Evolutionary conservation across 345 rosid species (phyloP), one percentile per base, ranked within the genome.

Genomic region (Citrus hindsii): DNA sequence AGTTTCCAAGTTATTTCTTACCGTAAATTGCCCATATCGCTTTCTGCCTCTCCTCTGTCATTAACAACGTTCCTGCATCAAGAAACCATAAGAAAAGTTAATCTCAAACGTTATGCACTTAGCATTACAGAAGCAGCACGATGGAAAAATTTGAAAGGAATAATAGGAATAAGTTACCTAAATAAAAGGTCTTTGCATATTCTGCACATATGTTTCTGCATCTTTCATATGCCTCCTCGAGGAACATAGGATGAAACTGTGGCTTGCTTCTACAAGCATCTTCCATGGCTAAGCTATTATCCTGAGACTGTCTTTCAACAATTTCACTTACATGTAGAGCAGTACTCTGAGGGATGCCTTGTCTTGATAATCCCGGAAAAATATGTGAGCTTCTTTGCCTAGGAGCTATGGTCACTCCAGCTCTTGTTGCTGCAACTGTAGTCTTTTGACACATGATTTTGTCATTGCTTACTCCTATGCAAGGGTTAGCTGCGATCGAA

Each of bases 11-110:
- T 46, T 72, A 18, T 69, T 73, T 32, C 80, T 76, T 77, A 88
- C 92, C 95, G 74, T 89, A 89, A 62, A 91, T 88, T 73, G 93
- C 92, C 92, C 95, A 91, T 63, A 85, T 89, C 1, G 95, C 90
- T 76, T 84, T 89, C 80, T 87, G 88, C 51, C 92, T 74, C 67
- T 88, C 90, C 51, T 87, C 85, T 27, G 90, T 89, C 92, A 91
- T 91, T 37, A 91, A 82, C 83, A 77, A 67, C 35, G 93, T 87
- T 72, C 95, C 91, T 91, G 89, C 78, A 83, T 64, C 62, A 28
- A 71, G 22, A 69, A 30, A 65, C 9, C 33, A 25, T 8, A 35
- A 0, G 21, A 66, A 68, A n/a, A 46, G 59, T 65, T 30, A 48
- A 66, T 71, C 46, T 62, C 28, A 12, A 37, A 53, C 5, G 8